Evolutionary conservation across 306 rosid genomes (phyloP).

Genomic region (Citrullus colocynthis): DNA sequence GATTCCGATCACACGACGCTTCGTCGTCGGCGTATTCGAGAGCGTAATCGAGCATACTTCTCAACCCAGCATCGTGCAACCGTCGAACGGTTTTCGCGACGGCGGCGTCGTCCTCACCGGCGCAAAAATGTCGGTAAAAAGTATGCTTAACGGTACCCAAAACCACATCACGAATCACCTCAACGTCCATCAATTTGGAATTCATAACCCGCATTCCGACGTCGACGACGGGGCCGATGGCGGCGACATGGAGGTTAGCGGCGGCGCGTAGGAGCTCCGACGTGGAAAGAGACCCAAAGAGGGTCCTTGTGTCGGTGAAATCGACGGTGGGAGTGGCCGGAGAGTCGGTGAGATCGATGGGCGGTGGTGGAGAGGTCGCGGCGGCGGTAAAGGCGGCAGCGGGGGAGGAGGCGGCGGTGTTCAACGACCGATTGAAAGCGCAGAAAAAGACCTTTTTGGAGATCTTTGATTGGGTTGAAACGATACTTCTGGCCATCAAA

Average conservation of each 20-base stretch:
- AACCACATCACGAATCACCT: not conserved
- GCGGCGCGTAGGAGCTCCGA: constrained; percentile 35
- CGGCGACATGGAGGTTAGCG: constrained; percentile 60
- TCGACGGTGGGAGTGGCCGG: constrained; percentile 12
- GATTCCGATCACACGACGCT: constrained; percentile 46
- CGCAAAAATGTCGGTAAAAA: constrained; percentile 64
- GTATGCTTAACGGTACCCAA: constrained; percentile 19
- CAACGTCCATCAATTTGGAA: constrained; percentile 44
- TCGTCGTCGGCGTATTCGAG: constrained; percentile 60
- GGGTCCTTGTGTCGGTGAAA: constrained; percentile 26
- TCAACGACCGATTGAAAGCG: constrained; percentile 31
- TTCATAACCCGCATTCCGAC: constrained; percentile 61
- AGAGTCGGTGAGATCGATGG: not conserved
- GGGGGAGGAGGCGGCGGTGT: constrained; percentile 15
- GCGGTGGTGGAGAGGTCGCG: constrained; percentile 16
- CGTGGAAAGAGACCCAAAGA: constrained; percentile 43
- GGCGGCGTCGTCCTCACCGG: constrained; percentile 51
- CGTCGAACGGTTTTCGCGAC: constrained; percentile 27
- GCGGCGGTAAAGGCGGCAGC: constrained; percentile 19
- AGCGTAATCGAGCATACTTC: constrained; percentile 75
- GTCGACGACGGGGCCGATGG: constrained; percentile 62
- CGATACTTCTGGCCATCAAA: not conserved
- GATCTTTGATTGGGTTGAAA: constrained; percentile 35
- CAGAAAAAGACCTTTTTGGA: constrained; percentile 25
- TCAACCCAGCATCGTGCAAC: constrained; percentile 37